Evolutionary conservation across 2,329 filamentous ascomycete species (phyloP).

Genomic region (Colletotrichum sp.): DNA sequence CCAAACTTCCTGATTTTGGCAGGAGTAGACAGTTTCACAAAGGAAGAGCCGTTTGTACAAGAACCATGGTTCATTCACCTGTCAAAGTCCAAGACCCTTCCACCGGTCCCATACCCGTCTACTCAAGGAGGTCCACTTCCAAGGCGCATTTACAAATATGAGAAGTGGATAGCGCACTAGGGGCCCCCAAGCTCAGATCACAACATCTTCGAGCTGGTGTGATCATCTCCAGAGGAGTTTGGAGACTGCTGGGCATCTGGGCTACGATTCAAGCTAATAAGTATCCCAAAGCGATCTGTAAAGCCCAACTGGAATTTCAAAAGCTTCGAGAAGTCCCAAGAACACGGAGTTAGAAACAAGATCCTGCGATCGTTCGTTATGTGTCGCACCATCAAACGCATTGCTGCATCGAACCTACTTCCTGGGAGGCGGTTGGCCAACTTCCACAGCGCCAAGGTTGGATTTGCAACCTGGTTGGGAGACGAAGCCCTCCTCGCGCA

Average conservation of each 20-base stretch:
- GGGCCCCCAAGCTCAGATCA: background rate
- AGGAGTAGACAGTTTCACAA: background rate
- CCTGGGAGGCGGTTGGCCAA: background rate
- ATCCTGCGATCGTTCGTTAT: background rate
- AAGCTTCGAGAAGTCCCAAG: background rate
- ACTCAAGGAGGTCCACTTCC: background rate
- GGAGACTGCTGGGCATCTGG: background rate
- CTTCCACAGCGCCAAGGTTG: background rate
- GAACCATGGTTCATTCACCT: background rate
- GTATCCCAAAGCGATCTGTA: background rate
- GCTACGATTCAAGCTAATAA: background rate
- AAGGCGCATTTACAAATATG: background rate
- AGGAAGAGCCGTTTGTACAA: background rate
- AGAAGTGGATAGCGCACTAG: background rate
- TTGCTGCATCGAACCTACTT: background rate
- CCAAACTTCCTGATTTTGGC: background rate
- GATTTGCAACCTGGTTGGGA: background rate
- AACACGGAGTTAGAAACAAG: background rate
- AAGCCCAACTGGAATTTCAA: background rate
- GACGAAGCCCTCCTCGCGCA: background rate
- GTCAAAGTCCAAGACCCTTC: background rate
- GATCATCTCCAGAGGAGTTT: background rate
- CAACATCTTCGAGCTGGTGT: background rate
- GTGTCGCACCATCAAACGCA: background rate
- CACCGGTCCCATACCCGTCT: background rate